Conservation (phyloP, 371 early-diverging fungal genomes). For the Mucor racemosus region DNA sequence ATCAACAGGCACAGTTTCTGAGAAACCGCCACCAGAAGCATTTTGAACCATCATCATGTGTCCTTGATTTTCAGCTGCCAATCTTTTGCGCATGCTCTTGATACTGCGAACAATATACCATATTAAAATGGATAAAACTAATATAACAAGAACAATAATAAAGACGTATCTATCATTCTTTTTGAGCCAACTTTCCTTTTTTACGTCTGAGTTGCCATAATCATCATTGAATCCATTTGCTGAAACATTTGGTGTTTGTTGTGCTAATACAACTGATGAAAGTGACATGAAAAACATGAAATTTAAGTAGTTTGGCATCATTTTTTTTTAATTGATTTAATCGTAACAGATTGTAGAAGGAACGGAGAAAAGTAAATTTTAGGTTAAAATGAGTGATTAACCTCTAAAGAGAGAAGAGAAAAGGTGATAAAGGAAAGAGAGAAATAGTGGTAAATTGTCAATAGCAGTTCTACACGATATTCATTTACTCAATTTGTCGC, state of each 20-base stretch:
- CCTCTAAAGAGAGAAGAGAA: constrained; percentile 7
- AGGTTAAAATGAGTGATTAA: constrained; percentile 1
- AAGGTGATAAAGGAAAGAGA: constrained; percentile 6
- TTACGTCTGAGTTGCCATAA: background rate
- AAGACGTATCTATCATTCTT: constrained; percentile 28
- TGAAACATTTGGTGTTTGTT: constrained; percentile 2
- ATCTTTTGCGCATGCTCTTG: constrained; percentile 30
- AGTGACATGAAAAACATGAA: background rate
- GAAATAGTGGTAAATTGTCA: background rate
- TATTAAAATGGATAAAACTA: constrained; percentile 25
- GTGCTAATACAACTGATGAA: background rate
- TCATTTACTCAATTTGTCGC: constrained; percentile 16
- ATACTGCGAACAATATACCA: constrained; percentile 36
- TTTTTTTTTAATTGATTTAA: background rate
- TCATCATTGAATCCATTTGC: constrained; percentile 19
- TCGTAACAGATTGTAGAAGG: constrained; percentile 16
- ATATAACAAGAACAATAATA: constrained; percentile 24
- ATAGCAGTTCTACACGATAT: constrained; percentile 12
- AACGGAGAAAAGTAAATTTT: constrained; percentile 16
- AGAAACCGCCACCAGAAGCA: constrained; percentile 11
- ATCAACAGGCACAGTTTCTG: constrained; percentile 27
- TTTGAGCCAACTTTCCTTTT: constrained; percentile 29
- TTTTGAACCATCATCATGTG: constrained; percentile 33
- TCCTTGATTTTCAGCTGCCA: constrained; percentile 27
- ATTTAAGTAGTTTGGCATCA: constrained; percentile 6